Evolutionary conservation across 306 rosid species (phyloP).

Genomic region (Chamaecrista fasciculata): DNA sequence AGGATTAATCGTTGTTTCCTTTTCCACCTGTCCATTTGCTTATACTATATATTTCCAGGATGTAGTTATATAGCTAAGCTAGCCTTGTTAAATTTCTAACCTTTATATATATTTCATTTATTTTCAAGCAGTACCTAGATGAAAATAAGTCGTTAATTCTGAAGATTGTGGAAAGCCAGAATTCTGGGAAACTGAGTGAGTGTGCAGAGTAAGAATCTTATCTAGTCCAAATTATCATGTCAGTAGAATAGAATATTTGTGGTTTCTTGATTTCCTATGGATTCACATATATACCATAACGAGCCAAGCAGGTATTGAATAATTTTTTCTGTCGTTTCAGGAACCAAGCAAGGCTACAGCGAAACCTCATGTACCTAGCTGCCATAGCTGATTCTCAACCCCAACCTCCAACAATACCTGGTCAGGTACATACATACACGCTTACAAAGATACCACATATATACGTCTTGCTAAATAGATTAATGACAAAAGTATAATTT

Average conservation of each 20-base stretch:
- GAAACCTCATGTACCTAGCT: slow-evolving; percentile 96
- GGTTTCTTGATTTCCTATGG: not conserved
- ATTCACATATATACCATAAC: not conserved
- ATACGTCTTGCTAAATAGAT: too few species aligned
- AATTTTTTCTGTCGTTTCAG: slow-evolving; percentile 37
- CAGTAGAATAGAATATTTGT: not conserved
- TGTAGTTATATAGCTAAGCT: not conserved
- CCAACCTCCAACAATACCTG: slow-evolving; percentile 75
- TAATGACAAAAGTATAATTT: too few species aligned
- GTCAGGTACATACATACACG: slow-evolving; percentile 55
- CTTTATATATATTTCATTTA: not conserved
- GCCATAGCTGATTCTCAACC: slow-evolving; percentile 99
- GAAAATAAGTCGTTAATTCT: slow-evolving; percentile 95
- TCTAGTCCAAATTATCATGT: slow-evolving; percentile 15
- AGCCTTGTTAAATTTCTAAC: not conserved
- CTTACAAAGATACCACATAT: too few species aligned
- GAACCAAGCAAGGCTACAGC: slow-evolving; percentile 94
- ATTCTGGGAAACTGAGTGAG: slow-evolving; percentile 83
- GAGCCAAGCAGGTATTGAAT: not conserved
- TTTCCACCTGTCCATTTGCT: not conserved
- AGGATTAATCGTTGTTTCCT: not conserved
- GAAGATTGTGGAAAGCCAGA: slow-evolving; percentile 99
- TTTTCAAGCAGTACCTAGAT: slow-evolving; percentile 78
- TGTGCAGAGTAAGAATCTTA: slow-evolving; percentile 88
- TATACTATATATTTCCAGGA: not conserved